Conservation (phyloP, 495 filamentous ascomycete genomes). For the Apiosordaria backusii region DNA sequence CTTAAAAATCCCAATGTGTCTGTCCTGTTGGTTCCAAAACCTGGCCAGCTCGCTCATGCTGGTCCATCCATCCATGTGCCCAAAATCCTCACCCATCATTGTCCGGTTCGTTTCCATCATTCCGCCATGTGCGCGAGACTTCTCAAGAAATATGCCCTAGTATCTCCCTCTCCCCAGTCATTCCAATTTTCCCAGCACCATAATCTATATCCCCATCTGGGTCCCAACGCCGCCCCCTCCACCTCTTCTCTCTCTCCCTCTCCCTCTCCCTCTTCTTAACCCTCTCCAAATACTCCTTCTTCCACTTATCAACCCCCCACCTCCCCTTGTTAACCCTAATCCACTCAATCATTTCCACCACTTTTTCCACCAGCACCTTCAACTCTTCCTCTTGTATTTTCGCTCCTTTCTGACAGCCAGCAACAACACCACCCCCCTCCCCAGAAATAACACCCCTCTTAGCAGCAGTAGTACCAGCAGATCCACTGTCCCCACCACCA, state of each 20-base stretch:
- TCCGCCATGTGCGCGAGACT: too few relatives aligned
- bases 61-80: neutral
- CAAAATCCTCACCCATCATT: neutral
- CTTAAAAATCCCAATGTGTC: neutral
- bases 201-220: too few relatives aligned
- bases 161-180: neutral
- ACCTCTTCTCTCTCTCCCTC: constrained; percentile 21
- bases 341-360: neutral
- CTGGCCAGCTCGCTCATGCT: neutral
- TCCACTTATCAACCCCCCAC: neutral
- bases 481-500: too few relatives aligned
- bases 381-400: neutral
- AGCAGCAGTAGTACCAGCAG: too few relatives aligned
- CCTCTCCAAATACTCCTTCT: neutral
- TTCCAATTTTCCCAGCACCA: neutral
- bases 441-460: neutral
- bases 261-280: constrained; percentile 23
- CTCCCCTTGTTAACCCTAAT: neutral
- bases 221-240: too few relatives aligned
- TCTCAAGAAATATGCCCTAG: neutral
- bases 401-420: neutral
- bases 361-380: neutral
- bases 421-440: neutral
- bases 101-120: too few relatives aligned
- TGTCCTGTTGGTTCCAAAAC: constrained; percentile 9